Evolutionary conservation across 805 yeast genomes (phyloP).

Genomic region (Saturnispora bothae): DNA sequence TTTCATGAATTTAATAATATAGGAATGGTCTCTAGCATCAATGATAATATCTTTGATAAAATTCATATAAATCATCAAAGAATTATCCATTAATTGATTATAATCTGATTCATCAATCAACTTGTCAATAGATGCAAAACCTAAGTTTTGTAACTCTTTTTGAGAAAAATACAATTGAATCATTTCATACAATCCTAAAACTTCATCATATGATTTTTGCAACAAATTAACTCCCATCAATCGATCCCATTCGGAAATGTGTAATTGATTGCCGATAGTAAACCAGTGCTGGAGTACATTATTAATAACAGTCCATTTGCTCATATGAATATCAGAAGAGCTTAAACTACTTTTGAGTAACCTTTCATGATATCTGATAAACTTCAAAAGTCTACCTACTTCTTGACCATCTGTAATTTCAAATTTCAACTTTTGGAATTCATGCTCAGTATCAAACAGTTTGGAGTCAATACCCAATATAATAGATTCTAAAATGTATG

Average conservation of each 20-base stretch:
- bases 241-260: slow-evolving; percentile 1
- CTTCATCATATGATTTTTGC: not conserved
- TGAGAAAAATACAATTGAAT: slow-evolving; percentile 8
- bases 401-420: slow-evolving; percentile 6
- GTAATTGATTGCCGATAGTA: not conserved
- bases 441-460: too few species aligned
- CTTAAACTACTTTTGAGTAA: slow-evolving; percentile 14
- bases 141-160: slow-evolving; percentile 18
- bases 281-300: slow-evolving; percentile 16
- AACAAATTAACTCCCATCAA: not conserved
- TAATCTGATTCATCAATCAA: slow-evolving; percentile 25
- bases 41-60: slow-evolving; percentile 14
- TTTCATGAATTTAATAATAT: slow-evolving; percentile 15
- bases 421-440: too few species aligned
- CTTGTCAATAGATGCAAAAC: slow-evolving; percentile 22
- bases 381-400: slow-evolving; percentile 14
- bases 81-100: slow-evolving; percentile 16
- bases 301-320: slow-evolving; percentile 13
- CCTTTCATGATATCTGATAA: slow-evolving; percentile 16
- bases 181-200: not conserved
- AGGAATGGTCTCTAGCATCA: slow-evolving; percentile 7
- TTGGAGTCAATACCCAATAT: slow-evolving; percentile 9
- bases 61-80: slow-evolving; percentile 21
- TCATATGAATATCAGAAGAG: slow-evolving; percentile 8
- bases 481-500: slow-evolving; percentile 1